Conservation (phyloP, 2,329 filamentous ascomycete genomes). For the Colletotrichum zoysiae region DNA sequence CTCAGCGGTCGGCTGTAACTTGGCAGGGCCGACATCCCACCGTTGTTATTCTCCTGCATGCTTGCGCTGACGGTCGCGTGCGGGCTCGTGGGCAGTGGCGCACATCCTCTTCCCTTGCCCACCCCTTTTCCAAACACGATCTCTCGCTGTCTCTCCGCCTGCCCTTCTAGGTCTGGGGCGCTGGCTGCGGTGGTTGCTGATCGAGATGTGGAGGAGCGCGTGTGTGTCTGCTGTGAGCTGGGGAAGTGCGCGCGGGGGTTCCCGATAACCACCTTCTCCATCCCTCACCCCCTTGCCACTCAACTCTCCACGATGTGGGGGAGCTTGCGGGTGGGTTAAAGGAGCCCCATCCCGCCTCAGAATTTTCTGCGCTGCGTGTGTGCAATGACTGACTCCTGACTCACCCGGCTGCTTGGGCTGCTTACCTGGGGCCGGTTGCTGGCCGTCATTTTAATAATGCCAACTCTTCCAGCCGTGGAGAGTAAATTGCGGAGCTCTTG, state of each 20-base stretch:
- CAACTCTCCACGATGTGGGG: constrained; percentile 26
- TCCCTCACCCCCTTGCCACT: constrained; percentile 15
- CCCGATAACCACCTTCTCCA: neutral
- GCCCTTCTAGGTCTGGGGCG: neutral
- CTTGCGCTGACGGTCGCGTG: constrained; percentile 33
- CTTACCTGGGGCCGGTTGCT: neutral
- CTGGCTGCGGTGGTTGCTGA: neutral
- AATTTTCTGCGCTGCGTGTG: constrained; percentile 2
- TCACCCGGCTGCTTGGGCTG: neutral
- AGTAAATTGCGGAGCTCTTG: neutral
- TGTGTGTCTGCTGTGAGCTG: constrained; percentile 23
- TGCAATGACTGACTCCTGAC: constrained; percentile 26
- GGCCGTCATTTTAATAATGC: constrained; percentile 18
- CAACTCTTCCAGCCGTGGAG: constrained; percentile 2
- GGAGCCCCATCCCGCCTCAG: neutral
- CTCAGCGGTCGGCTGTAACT: constrained; percentile 33
- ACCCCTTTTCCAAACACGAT: neutral
- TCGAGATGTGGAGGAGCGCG: constrained; percentile 13
- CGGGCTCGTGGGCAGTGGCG: constrained; percentile 26
- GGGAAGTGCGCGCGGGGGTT: constrained; percentile 22
- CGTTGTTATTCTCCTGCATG: constrained; percentile 40
- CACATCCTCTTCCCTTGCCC: constrained; percentile 28
- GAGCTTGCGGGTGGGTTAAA: neutral
- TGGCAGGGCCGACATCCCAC: constrained; percentile 33
- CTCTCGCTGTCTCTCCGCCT: neutral